phyloP scores from a whole-genome alignment of 805 yeast genomes.

The Kockiozyma suomiensis region DNA sequence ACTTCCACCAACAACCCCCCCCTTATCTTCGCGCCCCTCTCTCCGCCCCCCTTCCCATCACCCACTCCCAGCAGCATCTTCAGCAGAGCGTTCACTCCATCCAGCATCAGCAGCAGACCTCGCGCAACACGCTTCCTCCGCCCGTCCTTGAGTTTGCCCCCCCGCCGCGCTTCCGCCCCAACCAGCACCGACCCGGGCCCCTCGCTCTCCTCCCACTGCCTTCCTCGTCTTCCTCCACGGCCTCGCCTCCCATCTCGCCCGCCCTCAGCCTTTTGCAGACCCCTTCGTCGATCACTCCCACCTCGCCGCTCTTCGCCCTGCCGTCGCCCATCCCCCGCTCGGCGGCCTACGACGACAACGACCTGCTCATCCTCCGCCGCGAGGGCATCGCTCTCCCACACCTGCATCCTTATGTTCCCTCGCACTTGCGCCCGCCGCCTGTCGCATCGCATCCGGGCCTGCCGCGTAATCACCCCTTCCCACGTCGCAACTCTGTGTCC shows the following conservation, averaged over 20 bases:
- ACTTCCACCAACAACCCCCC: not conserved
- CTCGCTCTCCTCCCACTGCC: slow-evolving; percentile 22
- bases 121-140: slow-evolving; percentile 19
- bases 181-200: slow-evolving; percentile 31
- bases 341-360: not conserved
- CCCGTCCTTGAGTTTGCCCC: slow-evolving; percentile 12
- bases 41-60: slow-evolving; percentile 6
- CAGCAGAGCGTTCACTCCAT: not conserved
- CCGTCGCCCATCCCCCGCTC: slow-evolving; percentile 5
- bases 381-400: not conserved
- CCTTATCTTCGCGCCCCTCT: not conserved
- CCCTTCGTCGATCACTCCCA: slow-evolving; percentile 6
- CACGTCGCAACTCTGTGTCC: not conserved
- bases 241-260: slow-evolving; percentile 11
- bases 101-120: slow-evolving; percentile 7
- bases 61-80: not conserved
- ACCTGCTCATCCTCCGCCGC: not conserved
- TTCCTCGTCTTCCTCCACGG: slow-evolving; percentile 1
- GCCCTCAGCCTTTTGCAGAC: slow-evolving; percentile 1
- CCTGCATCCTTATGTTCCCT: not conserved
- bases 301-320: slow-evolving; percentile 10
- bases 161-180: slow-evolving; percentile 31
- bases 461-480: too few species aligned
- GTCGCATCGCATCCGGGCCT: too few species aligned
- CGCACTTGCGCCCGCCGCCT: not conserved